Percentiles rank a stretch among this genome's conserved stretches.
Evolutionary conservation across 768 basidiomycete genomes (phyloP).

Genomic region (Coprinopsis cinerea): DNA sequence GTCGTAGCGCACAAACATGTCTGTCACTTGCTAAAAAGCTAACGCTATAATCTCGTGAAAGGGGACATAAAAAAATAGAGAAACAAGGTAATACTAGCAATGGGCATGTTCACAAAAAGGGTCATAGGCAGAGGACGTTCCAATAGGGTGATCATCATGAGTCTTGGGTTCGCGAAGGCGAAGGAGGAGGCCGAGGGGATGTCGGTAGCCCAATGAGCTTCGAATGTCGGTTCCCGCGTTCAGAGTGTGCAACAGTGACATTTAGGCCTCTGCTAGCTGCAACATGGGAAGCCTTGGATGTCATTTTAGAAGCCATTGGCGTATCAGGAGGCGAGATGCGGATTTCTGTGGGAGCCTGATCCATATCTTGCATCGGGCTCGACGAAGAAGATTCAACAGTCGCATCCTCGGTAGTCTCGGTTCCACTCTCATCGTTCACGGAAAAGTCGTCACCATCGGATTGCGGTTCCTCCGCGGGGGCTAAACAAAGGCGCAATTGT

Average conservation of each 20-base stretch:
- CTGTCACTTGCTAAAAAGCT: too few species aligned
- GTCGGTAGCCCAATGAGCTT: conserved; percentile 58
- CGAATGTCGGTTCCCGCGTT: conserved; percentile 58
- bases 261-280: conserved; percentile 72
- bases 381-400: conserved; percentile 45
- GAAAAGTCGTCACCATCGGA: conserved; percentile 70
- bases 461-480: conserved; percentile 50
- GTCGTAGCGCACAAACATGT: too few species aligned
- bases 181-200: conserved; percentile 43
- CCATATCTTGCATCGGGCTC: conserved; percentile 28
- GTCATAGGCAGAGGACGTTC: too few species aligned
- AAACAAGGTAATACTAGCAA: too few species aligned
- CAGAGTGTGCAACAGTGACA: conserved; percentile 44
- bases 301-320: conserved; percentile 29
- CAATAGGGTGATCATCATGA: too few species aligned
- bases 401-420: conserved; percentile 60
- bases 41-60: too few species aligned
- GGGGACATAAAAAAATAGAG: too few species aligned
- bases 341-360: conserved; percentile 22
- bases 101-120: background rate
- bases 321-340: conserved; percentile 37
- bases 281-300: conserved; percentile 51
- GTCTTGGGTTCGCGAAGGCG: conserved; percentile 30
- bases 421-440: conserved; percentile 66
- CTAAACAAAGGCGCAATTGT: conserved; percentile 16